Base-by-base conservation (phyloP, 495 filamentous ascomycete genomes). In the Talaromyces trachyspermus region DNA sequence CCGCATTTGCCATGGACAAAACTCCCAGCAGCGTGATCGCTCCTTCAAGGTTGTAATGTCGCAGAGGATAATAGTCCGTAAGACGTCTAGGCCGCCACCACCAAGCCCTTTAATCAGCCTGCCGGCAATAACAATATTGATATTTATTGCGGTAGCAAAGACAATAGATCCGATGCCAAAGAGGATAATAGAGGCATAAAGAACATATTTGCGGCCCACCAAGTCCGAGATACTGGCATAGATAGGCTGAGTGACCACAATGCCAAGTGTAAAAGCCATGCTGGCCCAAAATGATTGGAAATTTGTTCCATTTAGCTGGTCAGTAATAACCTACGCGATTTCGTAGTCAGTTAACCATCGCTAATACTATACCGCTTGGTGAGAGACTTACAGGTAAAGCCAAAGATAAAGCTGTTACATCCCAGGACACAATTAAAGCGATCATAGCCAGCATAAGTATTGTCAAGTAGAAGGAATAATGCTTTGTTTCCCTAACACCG, bases 191-290 rank as follows among this genome's bases (percentile, higher is more conserved):
- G 49, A 24, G 18, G 65, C 43, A 14, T 58, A 44, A 4, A 65
- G 41, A 10, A 59, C 11, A 8, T 42, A 38, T 44, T 69, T 71
- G 5, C 72, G 62, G n/a, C 72, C 72, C 35, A 70, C 61, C 18
- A 66, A 64, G 54, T 73, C 59, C 3, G 70, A 73, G 5, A 78
- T 50, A 1, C 65, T 54, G 27, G 70, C 66, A 39, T 70, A 69
- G 3, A 68, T 55, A 4, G 71, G 65, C 43, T 75, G 72, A 26
- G 79, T 79, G 11, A 76, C 75, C 1, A 76, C 78, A 52, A 78
- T 77, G 3, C 78, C 73, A 32, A 86, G 75, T 19, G 84, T 61
- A 35, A 78, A 77, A 5, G 80, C 78, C 0, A 77, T 85, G 14
- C 79, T 80, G 8, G 79, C 70, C 82, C 82, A 86, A 2, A 74